Evolutionary conservation across 2,329 filamentous ascomycete species (phyloP).

Genomic region (Colletotrichum karsti): DNA sequence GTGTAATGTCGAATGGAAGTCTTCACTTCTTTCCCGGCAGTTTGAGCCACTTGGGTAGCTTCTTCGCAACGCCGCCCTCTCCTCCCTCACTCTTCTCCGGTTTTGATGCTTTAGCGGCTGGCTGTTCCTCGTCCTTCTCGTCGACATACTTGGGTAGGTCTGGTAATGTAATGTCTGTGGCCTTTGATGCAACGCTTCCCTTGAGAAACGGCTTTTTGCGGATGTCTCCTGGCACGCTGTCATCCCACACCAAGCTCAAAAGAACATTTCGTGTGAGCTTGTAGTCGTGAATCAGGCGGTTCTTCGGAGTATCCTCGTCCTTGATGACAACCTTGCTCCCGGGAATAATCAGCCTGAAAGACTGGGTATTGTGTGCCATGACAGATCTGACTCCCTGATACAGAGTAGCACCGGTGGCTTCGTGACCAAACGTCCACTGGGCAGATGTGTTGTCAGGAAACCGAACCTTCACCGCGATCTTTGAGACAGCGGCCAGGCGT

Average conservation of each 20-base stretch:
- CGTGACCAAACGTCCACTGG: constrained; percentile 73
- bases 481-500: constrained; percentile 71
- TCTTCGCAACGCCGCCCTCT: constrained; percentile 47
- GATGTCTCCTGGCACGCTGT: constrained; percentile 63
- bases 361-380: constrained; percentile 70
- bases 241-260: constrained; percentile 80
- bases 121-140: constrained; percentile 47
- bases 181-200: constrained; percentile 64
- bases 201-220: constrained; percentile 69
- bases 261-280: constrained; percentile 76
- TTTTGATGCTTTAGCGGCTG: constrained; percentile 36
- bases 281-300: constrained; percentile 76
- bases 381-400: constrained; percentile 79
- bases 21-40: constrained; percentile 76
- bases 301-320: constrained; percentile 54
- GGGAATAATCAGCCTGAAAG: constrained; percentile 77
- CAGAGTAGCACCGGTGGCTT: constrained; percentile 75
- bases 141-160: constrained; percentile 54
- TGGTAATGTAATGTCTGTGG: constrained; percentile 73
- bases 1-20: constrained; percentile 40
- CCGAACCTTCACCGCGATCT: constrained; percentile 80
- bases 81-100: constrained; percentile 46
- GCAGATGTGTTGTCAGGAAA: constrained; percentile 88
- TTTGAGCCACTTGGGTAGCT: constrained; percentile 77
- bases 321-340: constrained; percentile 59